These are phyloP conservation scores for Phytophthora ramorum DNA, from an alignment of 352 stramenopile species.

Conservation along the genomic window DNA sequence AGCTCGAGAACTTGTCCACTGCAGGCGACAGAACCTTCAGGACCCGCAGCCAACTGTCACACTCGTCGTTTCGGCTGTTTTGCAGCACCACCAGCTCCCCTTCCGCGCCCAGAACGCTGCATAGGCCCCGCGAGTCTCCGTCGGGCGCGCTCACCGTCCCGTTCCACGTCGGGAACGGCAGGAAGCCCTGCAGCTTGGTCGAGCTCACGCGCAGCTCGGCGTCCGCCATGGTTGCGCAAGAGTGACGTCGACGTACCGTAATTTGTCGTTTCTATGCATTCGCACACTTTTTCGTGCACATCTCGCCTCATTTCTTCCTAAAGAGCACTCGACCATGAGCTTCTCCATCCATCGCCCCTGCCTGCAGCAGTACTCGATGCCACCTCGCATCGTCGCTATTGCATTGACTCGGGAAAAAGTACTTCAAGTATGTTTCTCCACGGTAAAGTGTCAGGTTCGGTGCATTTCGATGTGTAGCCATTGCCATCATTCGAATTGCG, in stretches of 20 bases:
- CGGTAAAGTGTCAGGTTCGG: too few relatives aligned
- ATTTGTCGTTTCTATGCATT: constrained; percentile 16
- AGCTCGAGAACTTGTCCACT: constrained; percentile 23
- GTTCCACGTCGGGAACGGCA: constrained; percentile 71
- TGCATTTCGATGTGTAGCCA: background rate
- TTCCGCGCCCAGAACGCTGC: constrained; percentile 60
- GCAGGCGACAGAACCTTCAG: constrained; percentile 42
- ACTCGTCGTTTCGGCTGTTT: background rate
- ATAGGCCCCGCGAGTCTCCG: constrained; percentile 11
- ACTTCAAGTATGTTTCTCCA: too few relatives aligned
- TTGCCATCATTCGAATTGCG: constrained; percentile 9
- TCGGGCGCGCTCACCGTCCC: constrained; percentile 41
- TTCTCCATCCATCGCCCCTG: constrained; percentile 16
- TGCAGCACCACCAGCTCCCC: constrained; percentile 62
- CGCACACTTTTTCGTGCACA: background rate
- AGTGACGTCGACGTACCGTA: constrained; percentile 15
- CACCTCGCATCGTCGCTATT: too few relatives aligned
- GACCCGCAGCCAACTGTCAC: constrained; percentile 30
- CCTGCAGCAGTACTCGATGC: too few relatives aligned
- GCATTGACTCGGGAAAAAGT: too few relatives aligned
- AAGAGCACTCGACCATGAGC: constrained; percentile 6
- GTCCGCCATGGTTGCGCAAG: constrained; percentile 13
- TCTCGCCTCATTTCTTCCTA: background rate
- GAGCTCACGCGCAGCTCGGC: constrained; percentile 47
- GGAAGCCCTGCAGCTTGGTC: constrained; percentile 45